Conservation (phyloP, 2,329 filamentous ascomycete genomes). For the Triangularia verruculosa region DNA sequence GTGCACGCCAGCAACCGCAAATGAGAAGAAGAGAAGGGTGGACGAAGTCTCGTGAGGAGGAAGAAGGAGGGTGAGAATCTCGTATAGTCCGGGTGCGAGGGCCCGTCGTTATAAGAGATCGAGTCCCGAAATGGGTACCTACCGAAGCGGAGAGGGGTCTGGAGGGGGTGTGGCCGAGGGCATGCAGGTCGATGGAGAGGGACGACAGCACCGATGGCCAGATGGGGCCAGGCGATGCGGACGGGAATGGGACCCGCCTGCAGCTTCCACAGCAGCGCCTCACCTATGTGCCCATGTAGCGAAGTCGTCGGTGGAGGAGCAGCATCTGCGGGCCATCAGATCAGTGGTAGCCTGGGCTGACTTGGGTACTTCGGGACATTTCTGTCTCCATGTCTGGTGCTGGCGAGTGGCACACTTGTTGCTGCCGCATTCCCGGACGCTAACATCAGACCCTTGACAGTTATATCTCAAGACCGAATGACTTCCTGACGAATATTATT, state of each 20-base stretch:
- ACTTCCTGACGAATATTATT: too few species aligned
- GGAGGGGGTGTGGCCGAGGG: neutral
- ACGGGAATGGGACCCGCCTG: neutral
- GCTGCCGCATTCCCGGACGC: conserved; percentile 1
- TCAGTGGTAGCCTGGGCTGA: conserved; percentile 1
- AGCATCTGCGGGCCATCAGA: neutral
- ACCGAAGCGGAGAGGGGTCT: neutral
- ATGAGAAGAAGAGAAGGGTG: conserved; percentile 56
- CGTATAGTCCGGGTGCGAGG: conserved; percentile 44
- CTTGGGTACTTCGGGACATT: conserved; percentile 9
- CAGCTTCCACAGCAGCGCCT: neutral
- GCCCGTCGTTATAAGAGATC: conserved; percentile 43
- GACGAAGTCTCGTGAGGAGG: conserved; percentile 57
- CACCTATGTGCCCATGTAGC: too few species aligned
- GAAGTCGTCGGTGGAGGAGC: neutral
- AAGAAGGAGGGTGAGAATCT: conserved; percentile 46
- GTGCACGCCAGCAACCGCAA: conserved; percentile 60
- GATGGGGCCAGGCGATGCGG: conserved; percentile 1
- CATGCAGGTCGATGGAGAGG: neutral
- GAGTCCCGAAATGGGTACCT: conserved; percentile 7
- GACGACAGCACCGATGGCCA: conserved; percentile 2
- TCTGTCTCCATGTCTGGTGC: conserved; percentile 1
- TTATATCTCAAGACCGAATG: neutral
- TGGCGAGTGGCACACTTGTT: neutral
- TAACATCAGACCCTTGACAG: neutral